Conservation (phyloP, 495 filamentous ascomycete species). For the Gamarada debralockiae region DNA sequence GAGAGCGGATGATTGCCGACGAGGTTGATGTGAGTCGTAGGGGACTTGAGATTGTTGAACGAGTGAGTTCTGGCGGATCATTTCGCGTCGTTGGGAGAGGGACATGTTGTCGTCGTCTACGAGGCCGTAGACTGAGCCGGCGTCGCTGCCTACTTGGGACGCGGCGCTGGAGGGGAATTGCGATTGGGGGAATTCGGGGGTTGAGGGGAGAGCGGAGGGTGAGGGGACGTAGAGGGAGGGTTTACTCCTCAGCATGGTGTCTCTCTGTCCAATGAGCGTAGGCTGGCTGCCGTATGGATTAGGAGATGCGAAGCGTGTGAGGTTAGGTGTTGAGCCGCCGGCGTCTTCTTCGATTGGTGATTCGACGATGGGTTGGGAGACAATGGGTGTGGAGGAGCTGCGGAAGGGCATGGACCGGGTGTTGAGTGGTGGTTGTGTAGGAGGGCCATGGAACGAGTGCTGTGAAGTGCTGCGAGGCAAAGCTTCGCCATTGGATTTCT, state of each 20-base stretch:
- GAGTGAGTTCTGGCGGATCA: conserved; percentile 44
- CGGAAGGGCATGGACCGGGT: conserved; percentile 27
- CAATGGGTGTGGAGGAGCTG: conserved; percentile 41
- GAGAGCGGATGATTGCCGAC: conserved; percentile 35
- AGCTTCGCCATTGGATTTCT: not conserved
- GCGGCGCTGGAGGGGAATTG: conserved; percentile 2
- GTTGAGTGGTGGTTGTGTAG: conserved; percentile 4
- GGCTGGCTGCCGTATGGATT: conserved; percentile 27
- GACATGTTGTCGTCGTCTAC: conserved; percentile 61
- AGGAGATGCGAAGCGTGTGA: no score
- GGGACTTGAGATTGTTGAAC: conserved; percentile 25
- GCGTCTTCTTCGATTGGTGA: conserved; percentile 38
- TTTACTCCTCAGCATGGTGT: conserved; percentile 53
- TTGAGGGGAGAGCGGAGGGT: conserved; percentile 23
- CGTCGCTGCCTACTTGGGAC: conserved; percentile 16
- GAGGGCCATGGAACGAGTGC: conserved; percentile 21
- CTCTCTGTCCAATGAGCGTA: conserved; percentile 61
- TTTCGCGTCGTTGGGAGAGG: conserved; percentile 61
- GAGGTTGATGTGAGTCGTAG: conserved; percentile 58
- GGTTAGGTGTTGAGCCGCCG: conserved; percentile 15
- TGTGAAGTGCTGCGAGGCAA: conserved; percentile 12
- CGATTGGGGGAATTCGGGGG: conserved; percentile 14
- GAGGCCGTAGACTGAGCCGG: conserved; percentile 28
- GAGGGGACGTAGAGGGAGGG: conserved; percentile 23
- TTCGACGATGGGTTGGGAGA: conserved; percentile 35